Evolutionary conservation across 2,329 filamentous ascomycete genomes (phyloP), one percentile per base, ranked within the genome.

Genomic region (Rachicladosporium sp.): DNA sequence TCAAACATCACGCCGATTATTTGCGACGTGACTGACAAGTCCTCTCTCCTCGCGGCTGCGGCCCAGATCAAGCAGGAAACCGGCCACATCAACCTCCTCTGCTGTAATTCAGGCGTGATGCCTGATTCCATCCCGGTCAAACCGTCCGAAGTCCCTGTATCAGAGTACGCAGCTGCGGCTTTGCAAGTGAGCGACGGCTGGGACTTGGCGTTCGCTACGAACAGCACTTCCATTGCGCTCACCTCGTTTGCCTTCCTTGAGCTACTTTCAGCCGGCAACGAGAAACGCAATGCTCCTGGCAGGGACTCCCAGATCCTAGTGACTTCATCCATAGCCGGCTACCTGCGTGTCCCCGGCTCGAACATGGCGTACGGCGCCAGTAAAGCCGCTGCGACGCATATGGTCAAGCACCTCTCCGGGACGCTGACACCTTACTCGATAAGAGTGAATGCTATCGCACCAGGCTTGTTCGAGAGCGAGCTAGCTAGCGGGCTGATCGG

Each of bases 381-480:
- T 40, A 74, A 74, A 47, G 63, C 66, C 0, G 67, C 61, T 0
- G 58, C 62, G 4, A 69, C 63, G 4, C 66, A 70, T 43, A 42
- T 73, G 39, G 59, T 69, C 27, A 74, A 74, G 54, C 55, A 63
- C 41, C 53, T 73, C 10, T 54, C 67, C 0, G 69, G 65, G 1
- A 48, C 51, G 1, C 49, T 57, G 43, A 67, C 45, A 29, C 59
- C 45, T 13, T 65, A 55, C 37, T 49, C 55, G 10, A 72, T 74
- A 33, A 60, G 70, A 1, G 62, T 67, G 10, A 74, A 74, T 51
- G 66, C 64, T 0, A 54, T 74, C 31, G 64, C 69, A 10, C 70
- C 71, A 3, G 71, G 70, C 1, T 37, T 82, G 29, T 82, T 78
- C 52, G 71, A 74, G 3, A 77, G 71, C 30, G 76, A 82, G 38